phyloP scores from a whole-genome alignment of 2,329 filamentous ascomycete species.

The Ophiostoma novo-ulmi region DNA sequence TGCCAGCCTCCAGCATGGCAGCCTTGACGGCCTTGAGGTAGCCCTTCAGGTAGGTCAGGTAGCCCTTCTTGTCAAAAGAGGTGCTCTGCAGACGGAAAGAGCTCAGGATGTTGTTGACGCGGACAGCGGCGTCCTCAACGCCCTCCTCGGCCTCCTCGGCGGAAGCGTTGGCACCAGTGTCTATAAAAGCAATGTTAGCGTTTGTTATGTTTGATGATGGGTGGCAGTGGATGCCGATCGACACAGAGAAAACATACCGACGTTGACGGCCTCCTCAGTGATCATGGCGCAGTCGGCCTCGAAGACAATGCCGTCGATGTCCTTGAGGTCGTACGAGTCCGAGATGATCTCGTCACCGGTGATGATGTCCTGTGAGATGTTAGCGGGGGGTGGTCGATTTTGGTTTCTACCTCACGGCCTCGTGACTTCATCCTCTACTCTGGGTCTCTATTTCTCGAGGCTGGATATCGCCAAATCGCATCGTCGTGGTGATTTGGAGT shows the following conservation, averaged over 20 bases:
- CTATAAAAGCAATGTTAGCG: slow-evolving; percentile 38
- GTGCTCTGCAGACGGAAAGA: slow-evolving; percentile 83
- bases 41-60: slow-evolving; percentile 75
- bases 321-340: slow-evolving; percentile 82
- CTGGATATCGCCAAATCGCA: not conserved
- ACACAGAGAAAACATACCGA: slow-evolving; percentile 50
- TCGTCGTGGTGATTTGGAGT: not conserved
- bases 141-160: slow-evolving; percentile 81
- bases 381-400: not conserved
- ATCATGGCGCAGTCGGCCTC: slow-evolving; percentile 93
- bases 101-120: slow-evolving; percentile 89
- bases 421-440: not conserved
- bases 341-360: slow-evolving; percentile 94
- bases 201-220: not conserved
- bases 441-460: not conserved
- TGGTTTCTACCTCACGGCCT: not conserved
- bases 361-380: slow-evolving; percentile 66
- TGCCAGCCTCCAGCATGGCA: slow-evolving; percentile 53
- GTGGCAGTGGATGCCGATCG: not conserved
- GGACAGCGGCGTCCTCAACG: slow-evolving; percentile 62
- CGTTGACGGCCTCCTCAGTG: slow-evolving; percentile 65
- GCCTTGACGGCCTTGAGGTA: slow-evolving; percentile 91
- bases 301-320: slow-evolving; percentile 73
- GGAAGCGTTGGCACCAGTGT: slow-evolving; percentile 93
- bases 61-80: slow-evolving; percentile 80